Percentiles rank a stretch among this genome's conserved stretches.
Evolutionary conservation across 768 basidiomycete species (phyloP).

Genomic region (Calvatia gigantea): DNA sequence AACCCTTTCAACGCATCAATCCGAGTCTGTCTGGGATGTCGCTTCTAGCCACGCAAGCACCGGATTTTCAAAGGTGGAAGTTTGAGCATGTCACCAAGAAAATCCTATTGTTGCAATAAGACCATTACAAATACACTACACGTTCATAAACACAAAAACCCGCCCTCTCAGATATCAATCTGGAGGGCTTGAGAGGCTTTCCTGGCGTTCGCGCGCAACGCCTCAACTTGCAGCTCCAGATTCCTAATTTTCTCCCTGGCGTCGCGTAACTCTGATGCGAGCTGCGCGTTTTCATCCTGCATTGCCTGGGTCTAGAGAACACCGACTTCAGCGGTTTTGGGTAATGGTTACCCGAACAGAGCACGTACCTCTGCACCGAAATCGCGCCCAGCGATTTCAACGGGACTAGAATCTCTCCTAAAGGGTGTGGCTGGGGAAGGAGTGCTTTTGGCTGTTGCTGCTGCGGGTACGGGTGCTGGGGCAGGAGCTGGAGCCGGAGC

Average conservation of each 20-base stretch:
- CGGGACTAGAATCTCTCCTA: not conserved
- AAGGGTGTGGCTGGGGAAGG: not conserved
- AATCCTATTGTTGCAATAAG: too few species aligned
- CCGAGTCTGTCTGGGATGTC: too few species aligned
- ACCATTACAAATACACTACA: too few species aligned
- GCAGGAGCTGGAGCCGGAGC: conserved; percentile 15
- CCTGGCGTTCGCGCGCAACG: conserved; percentile 67
- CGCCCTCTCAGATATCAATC: conserved; percentile 10
- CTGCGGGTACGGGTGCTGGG: conserved; percentile 6
- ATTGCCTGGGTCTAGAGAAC: conserved; percentile 17
- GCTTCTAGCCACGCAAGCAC: too few species aligned
- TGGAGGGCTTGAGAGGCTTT: conserved; percentile 67
- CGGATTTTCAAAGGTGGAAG: too few species aligned
- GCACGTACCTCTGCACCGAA: conserved; percentile 11
- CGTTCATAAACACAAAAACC: not conserved
- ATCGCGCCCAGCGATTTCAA: not conserved
- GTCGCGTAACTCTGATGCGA: conserved; percentile 69
- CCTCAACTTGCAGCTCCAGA: conserved; percentile 80
- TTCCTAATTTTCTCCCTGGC: conserved; percentile 80
- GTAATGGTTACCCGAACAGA: too few species aligned
- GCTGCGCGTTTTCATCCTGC: conserved; percentile 57
- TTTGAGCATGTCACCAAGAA: too few species aligned
- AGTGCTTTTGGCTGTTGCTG: not conserved
- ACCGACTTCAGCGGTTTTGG: not conserved
- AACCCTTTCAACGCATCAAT: too few species aligned